Conservation (phyloP, 225 moss, liverwort and hornwort species). For the Pleurozium schreberi region DNA sequence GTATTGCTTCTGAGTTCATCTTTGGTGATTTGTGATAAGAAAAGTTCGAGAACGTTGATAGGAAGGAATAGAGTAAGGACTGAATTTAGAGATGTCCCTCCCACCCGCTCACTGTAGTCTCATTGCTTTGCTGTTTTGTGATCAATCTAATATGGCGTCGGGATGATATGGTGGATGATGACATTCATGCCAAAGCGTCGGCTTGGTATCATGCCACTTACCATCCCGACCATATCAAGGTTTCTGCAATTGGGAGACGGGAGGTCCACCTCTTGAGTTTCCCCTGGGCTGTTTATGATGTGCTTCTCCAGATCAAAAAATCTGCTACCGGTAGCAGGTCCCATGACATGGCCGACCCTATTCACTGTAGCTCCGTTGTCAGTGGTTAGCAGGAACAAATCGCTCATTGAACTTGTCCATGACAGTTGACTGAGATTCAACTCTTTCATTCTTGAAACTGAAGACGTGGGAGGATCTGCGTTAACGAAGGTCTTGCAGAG, state of each 20-base stretch:
- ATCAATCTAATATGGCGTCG: neutral
- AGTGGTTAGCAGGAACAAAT: neutral
- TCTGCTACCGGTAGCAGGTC: neutral
- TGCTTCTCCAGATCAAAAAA: constrained; percentile 42
- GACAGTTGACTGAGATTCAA: neutral
- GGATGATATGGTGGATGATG: constrained; percentile 18
- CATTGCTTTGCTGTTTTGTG: neutral
- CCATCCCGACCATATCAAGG: constrained; percentile 27
- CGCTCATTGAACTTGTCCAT: neutral
- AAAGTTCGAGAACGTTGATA: neutral
- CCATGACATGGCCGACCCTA: neutral
- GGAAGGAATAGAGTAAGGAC: neutral
- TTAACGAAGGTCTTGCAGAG: neutral
- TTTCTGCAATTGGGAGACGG: constrained; percentile 14
- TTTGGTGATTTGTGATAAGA: neutral
- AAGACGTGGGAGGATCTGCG: neutral
- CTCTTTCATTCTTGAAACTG: neutral
- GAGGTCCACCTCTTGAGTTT: constrained; percentile 61
- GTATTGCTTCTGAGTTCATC: neutral
- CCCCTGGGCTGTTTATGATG: constrained; percentile 64
- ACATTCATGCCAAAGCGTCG: constrained; percentile 59
- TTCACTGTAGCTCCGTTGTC: neutral
- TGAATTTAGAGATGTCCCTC: neutral
- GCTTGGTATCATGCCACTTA: constrained; percentile 81
- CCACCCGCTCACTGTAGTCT: neutral